phyloP scores from a whole-genome alignment of 768 basidiomycete genomes.

The Sistotremastrum niveocremeum region DNA sequence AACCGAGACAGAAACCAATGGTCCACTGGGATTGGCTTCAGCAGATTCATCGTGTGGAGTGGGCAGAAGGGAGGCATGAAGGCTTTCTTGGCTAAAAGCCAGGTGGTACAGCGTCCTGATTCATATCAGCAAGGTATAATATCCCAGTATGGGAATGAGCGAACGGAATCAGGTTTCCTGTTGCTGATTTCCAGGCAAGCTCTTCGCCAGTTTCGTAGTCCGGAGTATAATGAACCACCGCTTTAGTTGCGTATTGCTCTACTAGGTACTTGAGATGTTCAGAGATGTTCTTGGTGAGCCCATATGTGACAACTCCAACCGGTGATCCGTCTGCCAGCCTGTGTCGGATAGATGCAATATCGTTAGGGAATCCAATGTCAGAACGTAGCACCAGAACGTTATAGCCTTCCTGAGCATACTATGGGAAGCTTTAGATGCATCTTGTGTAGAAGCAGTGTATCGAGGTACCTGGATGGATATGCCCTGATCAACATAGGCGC shows the following conservation, averaged over 20 bases:
- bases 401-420: slow-evolving; percentile 22
- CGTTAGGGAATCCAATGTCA: no score
- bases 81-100: slow-evolving; percentile 21
- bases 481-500: no score
- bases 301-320: neutral
- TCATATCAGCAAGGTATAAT: neutral
- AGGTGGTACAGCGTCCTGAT: slow-evolving; percentile 23
- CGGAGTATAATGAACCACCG: neutral
- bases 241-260: neutral
- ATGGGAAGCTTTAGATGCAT: no score
- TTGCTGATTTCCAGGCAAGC: neutral
- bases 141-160: no score
- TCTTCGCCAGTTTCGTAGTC: neutral
- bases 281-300: neutral
- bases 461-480: no score
- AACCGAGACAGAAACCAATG: slow-evolving; percentile 16
- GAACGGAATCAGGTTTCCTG: neutral
- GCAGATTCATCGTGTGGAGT: slow-evolving; percentile 12
- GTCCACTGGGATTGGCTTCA: slow-evolving; percentile 13
- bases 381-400: neutral
- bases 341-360: no score
- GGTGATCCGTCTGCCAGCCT: no score
- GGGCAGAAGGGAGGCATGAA: slow-evolving; percentile 18
- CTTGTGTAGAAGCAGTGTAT: no score
- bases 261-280: neutral